phyloP scores from a whole-genome alignment of 2,329 filamentous ascomycete species.

The Fusarium guadeloupense region DNA sequence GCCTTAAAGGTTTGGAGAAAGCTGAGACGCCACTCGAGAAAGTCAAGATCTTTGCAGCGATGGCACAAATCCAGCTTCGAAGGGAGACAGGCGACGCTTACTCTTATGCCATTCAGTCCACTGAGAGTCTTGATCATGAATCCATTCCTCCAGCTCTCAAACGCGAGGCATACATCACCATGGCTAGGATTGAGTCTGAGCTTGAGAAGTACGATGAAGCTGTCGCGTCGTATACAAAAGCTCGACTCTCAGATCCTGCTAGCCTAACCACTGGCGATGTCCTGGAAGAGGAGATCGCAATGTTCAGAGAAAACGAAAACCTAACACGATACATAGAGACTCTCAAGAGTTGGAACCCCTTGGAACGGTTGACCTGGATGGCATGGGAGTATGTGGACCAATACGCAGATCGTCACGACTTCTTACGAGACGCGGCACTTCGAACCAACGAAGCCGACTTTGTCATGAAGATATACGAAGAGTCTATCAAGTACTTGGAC shows the following conservation, averaged over 20 bases:
- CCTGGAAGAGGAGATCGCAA: conserved; percentile 33
- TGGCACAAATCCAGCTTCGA: conserved; percentile 25
- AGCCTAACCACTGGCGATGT: conserved; percentile 27
- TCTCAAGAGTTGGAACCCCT: conserved; percentile 39
- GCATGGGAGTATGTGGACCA: conserved; percentile 35
- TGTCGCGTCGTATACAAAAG: conserved; percentile 21
- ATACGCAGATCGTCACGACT: conserved; percentile 3
- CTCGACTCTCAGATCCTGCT: conserved; percentile 33
- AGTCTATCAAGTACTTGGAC: conserved; percentile 39
- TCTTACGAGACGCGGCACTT: conserved; percentile 26
- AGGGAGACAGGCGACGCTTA: conserved; percentile 19
- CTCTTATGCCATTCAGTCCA: conserved; percentile 2
- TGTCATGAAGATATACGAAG: conserved; percentile 33
- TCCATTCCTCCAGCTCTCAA: conserved; percentile 17
- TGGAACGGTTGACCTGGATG: conserved; percentile 43
- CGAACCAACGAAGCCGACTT: conserved; percentile 33
- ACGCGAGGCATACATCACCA: conserved; percentile 26
- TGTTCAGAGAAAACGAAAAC: conserved; percentile 24
- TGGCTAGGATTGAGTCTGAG: conserved; percentile 29
- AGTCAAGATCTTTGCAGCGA: conserved; percentile 23
- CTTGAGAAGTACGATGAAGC: conserved; percentile 18
- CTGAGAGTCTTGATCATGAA: conserved; percentile 15
- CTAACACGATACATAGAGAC: conserved; percentile 18
- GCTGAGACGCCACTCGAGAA: conserved; percentile 21
- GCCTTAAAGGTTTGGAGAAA: conserved; percentile 25